Evolutionary conservation across 768 basidiomycete species (phyloP).

Genomic region (Lactifluus volemus): DNA sequence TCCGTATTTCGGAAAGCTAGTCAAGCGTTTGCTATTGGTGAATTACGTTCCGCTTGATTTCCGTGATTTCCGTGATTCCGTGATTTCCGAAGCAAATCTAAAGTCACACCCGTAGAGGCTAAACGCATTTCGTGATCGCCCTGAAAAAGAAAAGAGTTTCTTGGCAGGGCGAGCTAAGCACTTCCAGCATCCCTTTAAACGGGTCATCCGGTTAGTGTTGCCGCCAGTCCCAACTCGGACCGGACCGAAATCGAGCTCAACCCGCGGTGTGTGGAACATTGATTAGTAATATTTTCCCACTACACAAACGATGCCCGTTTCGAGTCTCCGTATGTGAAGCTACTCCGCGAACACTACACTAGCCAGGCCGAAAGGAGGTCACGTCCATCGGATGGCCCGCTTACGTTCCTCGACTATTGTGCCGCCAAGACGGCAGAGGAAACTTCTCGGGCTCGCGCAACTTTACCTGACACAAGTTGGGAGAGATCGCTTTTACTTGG

Average conservation of each 20-base stretch:
- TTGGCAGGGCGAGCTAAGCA: neutral
- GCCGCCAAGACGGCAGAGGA: slow-evolving; percentile 47
- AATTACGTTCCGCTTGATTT: neutral
- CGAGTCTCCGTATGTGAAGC: slow-evolving; percentile 44
- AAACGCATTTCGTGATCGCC: too few species aligned
- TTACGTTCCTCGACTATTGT: slow-evolving; percentile 45
- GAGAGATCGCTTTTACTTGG: slow-evolving; percentile 43
- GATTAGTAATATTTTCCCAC: too few species aligned
- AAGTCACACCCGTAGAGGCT: too few species aligned
- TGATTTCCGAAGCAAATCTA: too few species aligned
- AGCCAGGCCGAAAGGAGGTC: slow-evolving; percentile 38
- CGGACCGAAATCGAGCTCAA: too few species aligned
- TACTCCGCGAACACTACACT: slow-evolving; percentile 45
- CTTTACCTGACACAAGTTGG: slow-evolving; percentile 46
- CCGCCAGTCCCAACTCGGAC: too few species aligned
- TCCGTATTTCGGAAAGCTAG: neutral
- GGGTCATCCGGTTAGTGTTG: too few species aligned
- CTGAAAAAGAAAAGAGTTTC: too few species aligned
- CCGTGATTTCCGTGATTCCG: too few species aligned
- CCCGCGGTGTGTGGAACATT: too few species aligned
- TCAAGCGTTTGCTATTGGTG: neutral
- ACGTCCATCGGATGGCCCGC: slow-evolving; percentile 35
- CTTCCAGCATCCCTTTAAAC: neutral
- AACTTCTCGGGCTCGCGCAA: slow-evolving; percentile 38
- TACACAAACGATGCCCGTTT: slow-evolving; percentile 44